Evolutionary conservation across 345 rosid genomes (phyloP), one percentile per base, ranked within the genome.

Genomic region (Cardamine occulta): DNA sequence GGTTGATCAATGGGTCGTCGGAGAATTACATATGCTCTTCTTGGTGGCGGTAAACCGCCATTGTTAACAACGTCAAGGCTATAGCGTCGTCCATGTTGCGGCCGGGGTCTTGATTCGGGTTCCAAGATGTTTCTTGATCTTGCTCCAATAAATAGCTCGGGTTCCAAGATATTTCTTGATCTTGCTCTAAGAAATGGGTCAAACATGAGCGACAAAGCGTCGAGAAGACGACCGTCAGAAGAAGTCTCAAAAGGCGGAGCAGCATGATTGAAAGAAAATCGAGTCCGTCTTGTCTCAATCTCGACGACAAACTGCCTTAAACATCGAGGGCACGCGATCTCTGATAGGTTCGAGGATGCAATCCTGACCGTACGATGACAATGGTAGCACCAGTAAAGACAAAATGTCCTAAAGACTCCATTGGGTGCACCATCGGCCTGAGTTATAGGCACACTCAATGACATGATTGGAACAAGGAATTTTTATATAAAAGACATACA

Each of bases 311-410:
- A 90, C 42, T 85, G 93, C 10, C 87, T 82, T 0, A 63, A 80
- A 66, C 96, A 88, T 52, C 85, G 87, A 4, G 95, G 95, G 57
- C 96, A 93, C 2, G 35, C 26, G 58, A 84, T 80, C 64, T 81
- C 91, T 0, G 85, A 75, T 7, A 81, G 80, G 67, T 79, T 69
- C 1, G 84, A 29, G 1, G 88, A 28, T 12, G 85, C 84, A 60
- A 88, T 70, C 76, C 90, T 75, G 15, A 93, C 93, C 2, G 75
- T 47, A 14, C 86, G 84, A 66, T 82, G 87, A 78, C 95, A 93
- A 2, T 80, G 89, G 76, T 88, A 90, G 88, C 98, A 90, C 98
- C 95, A 89, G 73, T 89, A 90, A 24, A 80, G 86, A 74, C 74
- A 89, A 66, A 53, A 75, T 34, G 66, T 74, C 67, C 84, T 63